These are phyloP conservation scores for Penicillium turbatum DNA, from an alignment of 495 filamentous ascomycete species.

Conservation along the genomic window DNA sequence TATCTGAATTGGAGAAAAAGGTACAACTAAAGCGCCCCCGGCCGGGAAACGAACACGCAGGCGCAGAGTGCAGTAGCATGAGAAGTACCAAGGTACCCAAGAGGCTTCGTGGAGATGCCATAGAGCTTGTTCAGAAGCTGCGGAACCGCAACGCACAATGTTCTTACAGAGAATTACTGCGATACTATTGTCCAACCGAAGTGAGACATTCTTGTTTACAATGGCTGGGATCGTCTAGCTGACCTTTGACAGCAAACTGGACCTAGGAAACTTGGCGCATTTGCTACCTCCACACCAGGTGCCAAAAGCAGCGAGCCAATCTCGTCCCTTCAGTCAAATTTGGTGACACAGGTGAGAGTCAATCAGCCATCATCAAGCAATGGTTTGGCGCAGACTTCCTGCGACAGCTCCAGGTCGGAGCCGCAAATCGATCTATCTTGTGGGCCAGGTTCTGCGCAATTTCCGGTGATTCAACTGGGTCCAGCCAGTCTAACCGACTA, in stretches of 20 bases:
- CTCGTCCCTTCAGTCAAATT: conserved; percentile 19
- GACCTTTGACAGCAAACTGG: conserved; percentile 24
- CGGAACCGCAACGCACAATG: conserved; percentile 69
- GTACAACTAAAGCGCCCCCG: conserved; percentile 1
- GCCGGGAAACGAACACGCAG: neutral
- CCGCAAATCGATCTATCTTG: neutral
- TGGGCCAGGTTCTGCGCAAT: neutral
- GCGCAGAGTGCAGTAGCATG: conserved; percentile 6
- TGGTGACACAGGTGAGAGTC: conserved; percentile 31
- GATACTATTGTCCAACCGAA: conserved; percentile 70
- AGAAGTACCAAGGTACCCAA: conserved; percentile 57
- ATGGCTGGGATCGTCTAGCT: neutral
- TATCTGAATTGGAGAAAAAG: conserved; percentile 35
- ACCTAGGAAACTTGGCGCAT: conserved; percentile 27
- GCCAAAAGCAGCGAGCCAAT: neutral
- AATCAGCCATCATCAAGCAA: conserved; percentile 2
- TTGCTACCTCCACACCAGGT: conserved; percentile 10
- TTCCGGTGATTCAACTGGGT: conserved; percentile 4
- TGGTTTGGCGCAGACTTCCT: neutral
- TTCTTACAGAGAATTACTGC: conserved; percentile 68
- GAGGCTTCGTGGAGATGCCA: conserved; percentile 60
- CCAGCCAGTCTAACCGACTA: conserved; percentile 56
- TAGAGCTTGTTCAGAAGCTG: conserved; percentile 60
- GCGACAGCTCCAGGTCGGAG: neutral
- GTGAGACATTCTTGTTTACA: conserved; percentile 29